Conservation (phyloP, 2,329 filamentous ascomycete species). For the Fusarium continuum region DNA sequence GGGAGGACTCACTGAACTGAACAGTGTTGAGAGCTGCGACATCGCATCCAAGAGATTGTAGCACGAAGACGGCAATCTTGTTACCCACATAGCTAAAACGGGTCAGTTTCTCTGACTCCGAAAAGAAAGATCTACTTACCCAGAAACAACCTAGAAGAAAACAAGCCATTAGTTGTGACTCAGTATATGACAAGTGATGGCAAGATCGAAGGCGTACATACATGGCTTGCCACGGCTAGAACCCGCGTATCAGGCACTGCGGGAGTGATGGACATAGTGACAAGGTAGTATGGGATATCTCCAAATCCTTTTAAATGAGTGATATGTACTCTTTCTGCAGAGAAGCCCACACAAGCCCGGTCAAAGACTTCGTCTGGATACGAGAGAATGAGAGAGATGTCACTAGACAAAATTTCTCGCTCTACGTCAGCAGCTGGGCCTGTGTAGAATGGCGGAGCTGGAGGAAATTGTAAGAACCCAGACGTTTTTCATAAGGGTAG, state of each 20-base stretch:
- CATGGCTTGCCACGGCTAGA: slow-evolving; percentile 93
- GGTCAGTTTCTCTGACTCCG: slow-evolving; percentile 6
- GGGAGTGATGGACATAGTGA: slow-evolving; percentile 37
- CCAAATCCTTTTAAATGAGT: neutral
- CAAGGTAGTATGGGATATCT: neutral
- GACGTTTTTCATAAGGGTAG: neutral
- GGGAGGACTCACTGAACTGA: slow-evolving; percentile 80
- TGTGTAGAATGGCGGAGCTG: neutral
- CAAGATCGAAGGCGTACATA: slow-evolving; percentile 69
- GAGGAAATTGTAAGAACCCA: neutral
- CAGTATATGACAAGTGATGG: neutral
- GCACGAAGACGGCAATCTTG: slow-evolving; percentile 93
- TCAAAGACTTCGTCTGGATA: neutral
- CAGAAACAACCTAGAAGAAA: slow-evolving; percentile 42
- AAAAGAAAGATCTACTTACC: slow-evolving; percentile 24
- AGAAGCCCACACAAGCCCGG: neutral
- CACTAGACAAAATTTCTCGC: slow-evolving; percentile 18
- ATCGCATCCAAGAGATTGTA: slow-evolving; percentile 93
- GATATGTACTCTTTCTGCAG: neutral
- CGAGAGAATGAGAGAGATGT: slow-evolving; percentile 15
- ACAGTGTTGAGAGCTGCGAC: slow-evolving; percentile 96
- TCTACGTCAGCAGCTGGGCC: slow-evolving; percentile 5
- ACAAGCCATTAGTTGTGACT: slow-evolving; percentile 16
- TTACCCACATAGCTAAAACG: slow-evolving; percentile 90
- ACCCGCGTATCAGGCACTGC: slow-evolving; percentile 70